Evolutionary conservation across 164 flowering plant species (phyloP), one percentile per base, ranked within the genome.

Genomic region (Chimonanthus praecox): DNA sequence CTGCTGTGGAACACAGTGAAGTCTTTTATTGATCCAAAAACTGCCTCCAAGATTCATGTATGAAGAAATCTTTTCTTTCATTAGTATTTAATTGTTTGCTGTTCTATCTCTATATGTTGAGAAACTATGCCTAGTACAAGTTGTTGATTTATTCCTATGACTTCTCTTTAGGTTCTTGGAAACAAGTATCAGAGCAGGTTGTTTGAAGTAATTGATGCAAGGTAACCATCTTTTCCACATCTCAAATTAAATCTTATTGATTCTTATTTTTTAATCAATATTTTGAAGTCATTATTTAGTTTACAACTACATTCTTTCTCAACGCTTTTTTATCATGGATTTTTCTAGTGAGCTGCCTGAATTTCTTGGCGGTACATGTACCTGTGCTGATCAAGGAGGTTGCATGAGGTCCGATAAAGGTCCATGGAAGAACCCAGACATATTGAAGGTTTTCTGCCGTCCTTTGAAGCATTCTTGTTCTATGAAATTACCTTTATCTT

Each of bases 31-130:
- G 98, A 94, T 81, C 97, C 97, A 44, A 92, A 81, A 80, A 94
- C 97, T 11, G 81, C 96, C 47, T 86, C 97, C 49, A 94, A 94
- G 80, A 94, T 94, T 82, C 95, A 94, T 84, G 98, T 92, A 86
- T 82, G 85, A 43, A 71, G 16, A 70, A 33, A 5, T n/a, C 65
- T 16, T 77, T 18, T 45, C 49, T 10, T 66, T 16, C 13, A 10
- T 66, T 44, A 44, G 44, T 11, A 6, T 71, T 50, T 11, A 50
- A 65, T 47, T 18, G 5, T 15, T 69, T 69, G 54, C 5, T 63
- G 48, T 45, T 48, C 18, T 5, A 10, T 65, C 68, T 65, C 15
- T 21, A 47, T 10, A 18, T 68, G 7, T 21, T 68, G 47, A 33
- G 68, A 7, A 20, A 66, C 13, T 46, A 13, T 44, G 46, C 9